Conservation (phyloP, 148 eudicot genomes). For the Drosera capensis region DNA sequence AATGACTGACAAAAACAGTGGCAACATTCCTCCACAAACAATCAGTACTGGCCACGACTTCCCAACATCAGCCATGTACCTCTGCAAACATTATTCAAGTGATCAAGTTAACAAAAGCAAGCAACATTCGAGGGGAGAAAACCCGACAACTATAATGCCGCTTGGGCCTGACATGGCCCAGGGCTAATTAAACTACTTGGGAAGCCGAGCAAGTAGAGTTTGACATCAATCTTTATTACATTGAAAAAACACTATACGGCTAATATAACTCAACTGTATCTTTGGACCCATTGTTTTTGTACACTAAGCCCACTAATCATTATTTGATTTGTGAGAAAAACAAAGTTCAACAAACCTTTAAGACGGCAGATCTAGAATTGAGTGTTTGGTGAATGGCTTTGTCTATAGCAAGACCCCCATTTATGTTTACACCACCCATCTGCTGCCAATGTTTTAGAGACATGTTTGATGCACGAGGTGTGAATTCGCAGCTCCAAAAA, state of each 20-base stretch:
- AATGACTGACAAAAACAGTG: constrained; percentile 63
- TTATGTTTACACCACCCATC: constrained; percentile 76
- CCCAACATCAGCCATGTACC: constrained; percentile 94
- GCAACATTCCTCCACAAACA: constrained; percentile 89
- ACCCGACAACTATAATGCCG: too few relatives aligned
- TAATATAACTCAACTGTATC: not conserved
- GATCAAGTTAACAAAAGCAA: not conserved
- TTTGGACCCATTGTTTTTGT: not conserved
- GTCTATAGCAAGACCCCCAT: constrained; percentile 62
- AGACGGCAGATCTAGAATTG: constrained; percentile 69
- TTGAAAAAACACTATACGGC: too few relatives aligned
- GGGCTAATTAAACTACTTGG: too few relatives aligned
- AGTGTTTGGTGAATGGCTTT: constrained; percentile 62
- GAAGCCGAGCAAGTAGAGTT: too few relatives aligned
- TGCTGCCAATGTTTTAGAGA: constrained; percentile 78
- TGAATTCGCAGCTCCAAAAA: constrained; percentile 89
- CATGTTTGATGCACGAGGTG: constrained; percentile 73
- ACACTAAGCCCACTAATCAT: too few relatives aligned
- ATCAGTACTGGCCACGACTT: constrained; percentile 87
- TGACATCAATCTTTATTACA: too few relatives aligned
- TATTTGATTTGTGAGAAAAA: constrained; percentile 1
- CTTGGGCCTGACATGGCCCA: too few relatives aligned
- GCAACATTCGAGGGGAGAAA: too few relatives aligned
- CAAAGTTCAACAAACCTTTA: constrained; percentile 40
- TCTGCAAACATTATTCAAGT: constrained; percentile 36